Evolutionary conservation across 805 yeast genomes (phyloP).

Genomic region (Kuraishia borneana): DNA sequence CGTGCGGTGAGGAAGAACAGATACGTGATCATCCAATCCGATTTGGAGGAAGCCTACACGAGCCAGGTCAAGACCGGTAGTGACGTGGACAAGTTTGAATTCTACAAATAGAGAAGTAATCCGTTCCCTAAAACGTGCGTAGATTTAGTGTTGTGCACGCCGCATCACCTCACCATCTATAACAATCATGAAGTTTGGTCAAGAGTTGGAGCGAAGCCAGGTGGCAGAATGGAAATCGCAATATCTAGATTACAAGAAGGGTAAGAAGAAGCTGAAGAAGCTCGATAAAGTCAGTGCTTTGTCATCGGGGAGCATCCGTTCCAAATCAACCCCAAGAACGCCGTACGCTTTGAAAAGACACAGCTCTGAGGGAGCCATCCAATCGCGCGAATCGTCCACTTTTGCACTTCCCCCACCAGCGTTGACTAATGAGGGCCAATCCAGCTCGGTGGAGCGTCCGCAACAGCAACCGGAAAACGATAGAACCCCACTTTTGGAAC

Average conservation of each 20-base stretch:
- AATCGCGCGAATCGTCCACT: conserved; percentile 6
- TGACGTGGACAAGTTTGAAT: conserved; percentile 95
- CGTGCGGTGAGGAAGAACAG: conserved; percentile 98
- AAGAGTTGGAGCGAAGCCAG: conserved; percentile 51
- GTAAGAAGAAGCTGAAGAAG: conserved; percentile 26
- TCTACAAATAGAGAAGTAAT: conserved; percentile 54
- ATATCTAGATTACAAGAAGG: conserved; percentile 59
- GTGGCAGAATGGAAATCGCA: conserved; percentile 86
- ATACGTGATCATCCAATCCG: conserved; percentile 91
- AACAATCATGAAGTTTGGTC: conserved; percentile 57
- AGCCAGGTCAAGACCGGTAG: conserved; percentile 92
- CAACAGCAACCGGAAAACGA: too few species aligned
- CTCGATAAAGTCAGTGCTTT: conserved; percentile 4
- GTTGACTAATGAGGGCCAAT: background rate
- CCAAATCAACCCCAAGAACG: background rate
- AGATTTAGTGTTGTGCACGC: background rate
- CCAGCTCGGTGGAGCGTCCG: conserved; percentile 1
- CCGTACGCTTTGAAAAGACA: background rate
- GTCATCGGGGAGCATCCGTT: background rate
- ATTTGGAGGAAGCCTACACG: conserved; percentile 95
- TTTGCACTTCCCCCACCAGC: conserved; percentile 17
- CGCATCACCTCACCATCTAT: background rate
- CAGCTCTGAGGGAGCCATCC: background rate
- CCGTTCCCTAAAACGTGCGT: background rate
- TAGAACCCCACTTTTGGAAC: conserved; percentile 13